phyloP scores from a whole-genome alignment of 2,329 filamentous ascomycete species.

The Trichoderma afroharzianum region DNA sequence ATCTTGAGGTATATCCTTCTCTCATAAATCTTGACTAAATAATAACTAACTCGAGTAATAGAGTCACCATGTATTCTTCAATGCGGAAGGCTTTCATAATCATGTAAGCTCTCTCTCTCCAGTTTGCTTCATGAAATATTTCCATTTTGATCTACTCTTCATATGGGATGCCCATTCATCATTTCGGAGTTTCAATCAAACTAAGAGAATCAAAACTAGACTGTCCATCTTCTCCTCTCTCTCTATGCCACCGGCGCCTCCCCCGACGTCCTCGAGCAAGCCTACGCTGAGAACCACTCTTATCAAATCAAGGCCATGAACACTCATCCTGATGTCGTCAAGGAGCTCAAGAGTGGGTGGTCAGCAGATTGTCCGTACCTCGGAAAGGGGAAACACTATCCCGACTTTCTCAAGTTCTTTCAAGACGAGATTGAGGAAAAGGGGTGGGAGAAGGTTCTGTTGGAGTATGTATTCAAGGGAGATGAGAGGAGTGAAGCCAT shows the following conservation, averaged over 20 bases:
- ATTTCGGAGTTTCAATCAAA: not conserved
- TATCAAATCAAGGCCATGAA: slow-evolving; percentile 61
- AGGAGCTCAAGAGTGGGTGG: slow-evolving; percentile 53
- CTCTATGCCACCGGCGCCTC: slow-evolving; percentile 72
- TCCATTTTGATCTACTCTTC: not conserved
- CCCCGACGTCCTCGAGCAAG: slow-evolving; percentile 54
- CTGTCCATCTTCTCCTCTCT: slow-evolving; percentile 71
- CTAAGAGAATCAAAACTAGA: slow-evolving; percentile 32
- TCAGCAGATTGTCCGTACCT: slow-evolving; percentile 55
- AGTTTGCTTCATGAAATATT: not conserved
- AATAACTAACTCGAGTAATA: slow-evolving; percentile 14
- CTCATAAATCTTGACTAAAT: not conserved
- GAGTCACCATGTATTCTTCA: slow-evolving; percentile 76
- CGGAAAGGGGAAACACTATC: slow-evolving; percentile 61
- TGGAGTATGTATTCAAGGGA: slow-evolving; percentile 65
- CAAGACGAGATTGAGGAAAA: slow-evolving; percentile 65
- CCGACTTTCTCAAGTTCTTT: slow-evolving; percentile 75
- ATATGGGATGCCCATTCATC: not conserved
- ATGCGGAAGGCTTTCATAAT: slow-evolving; percentile 71
- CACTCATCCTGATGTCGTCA: slow-evolving; percentile 46
- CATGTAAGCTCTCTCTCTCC: slow-evolving; percentile 50
- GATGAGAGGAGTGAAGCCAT: slow-evolving; percentile 65
- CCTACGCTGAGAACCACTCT: slow-evolving; percentile 59
- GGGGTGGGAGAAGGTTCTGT: slow-evolving; percentile 57
- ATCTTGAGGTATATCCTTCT: slow-evolving; percentile 54